phyloP scores from a whole-genome alignment of 176 grass and related monocot genomes.

The Rhynchospora tenuis region DNA sequence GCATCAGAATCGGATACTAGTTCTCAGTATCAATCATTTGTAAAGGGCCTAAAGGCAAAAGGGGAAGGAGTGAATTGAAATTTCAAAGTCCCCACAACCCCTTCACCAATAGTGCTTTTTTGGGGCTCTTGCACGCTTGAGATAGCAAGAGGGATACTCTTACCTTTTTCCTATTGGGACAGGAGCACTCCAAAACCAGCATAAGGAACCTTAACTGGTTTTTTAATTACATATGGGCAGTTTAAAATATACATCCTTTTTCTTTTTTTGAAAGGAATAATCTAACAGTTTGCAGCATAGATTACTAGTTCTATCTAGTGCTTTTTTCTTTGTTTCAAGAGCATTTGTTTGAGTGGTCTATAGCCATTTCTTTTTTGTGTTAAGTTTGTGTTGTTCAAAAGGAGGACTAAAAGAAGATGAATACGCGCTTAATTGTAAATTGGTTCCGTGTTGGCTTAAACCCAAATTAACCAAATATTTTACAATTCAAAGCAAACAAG shows the following conservation, averaged over 20 bases:
- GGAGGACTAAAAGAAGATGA: no score
- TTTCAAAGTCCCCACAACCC: slow-evolving; percentile 10
- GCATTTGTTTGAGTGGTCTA: not conserved
- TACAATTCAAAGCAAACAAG: no score
- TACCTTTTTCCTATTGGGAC: not conserved
- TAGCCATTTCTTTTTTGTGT: not conserved
- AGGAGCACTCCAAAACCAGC: slow-evolving; percentile 1
- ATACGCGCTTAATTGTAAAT: no score
- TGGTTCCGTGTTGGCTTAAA: no score
- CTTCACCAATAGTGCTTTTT: slow-evolving; percentile 11
- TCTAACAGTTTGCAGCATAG: not conserved
- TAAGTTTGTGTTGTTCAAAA: no score
- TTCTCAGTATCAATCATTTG: slow-evolving; percentile 20
- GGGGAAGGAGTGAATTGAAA: slow-evolving; percentile 17
- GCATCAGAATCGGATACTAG: slow-evolving; percentile 29
- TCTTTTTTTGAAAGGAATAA: not conserved
- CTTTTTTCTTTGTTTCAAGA: not conserved
- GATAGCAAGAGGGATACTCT: not conserved
- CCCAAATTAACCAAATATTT: no score
- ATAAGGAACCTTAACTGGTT: not conserved
- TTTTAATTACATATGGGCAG: not conserved
- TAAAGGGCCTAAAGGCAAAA: slow-evolving; percentile 14
- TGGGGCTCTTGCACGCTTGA: slow-evolving; percentile 8
- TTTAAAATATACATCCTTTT: not conserved
- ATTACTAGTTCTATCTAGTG: not conserved